Evolutionary conservation across 2,329 filamentous ascomycete genomes (phyloP), one percentile per base, ranked within the genome.

Genomic region (Lasiodiplodia sp.): DNA sequence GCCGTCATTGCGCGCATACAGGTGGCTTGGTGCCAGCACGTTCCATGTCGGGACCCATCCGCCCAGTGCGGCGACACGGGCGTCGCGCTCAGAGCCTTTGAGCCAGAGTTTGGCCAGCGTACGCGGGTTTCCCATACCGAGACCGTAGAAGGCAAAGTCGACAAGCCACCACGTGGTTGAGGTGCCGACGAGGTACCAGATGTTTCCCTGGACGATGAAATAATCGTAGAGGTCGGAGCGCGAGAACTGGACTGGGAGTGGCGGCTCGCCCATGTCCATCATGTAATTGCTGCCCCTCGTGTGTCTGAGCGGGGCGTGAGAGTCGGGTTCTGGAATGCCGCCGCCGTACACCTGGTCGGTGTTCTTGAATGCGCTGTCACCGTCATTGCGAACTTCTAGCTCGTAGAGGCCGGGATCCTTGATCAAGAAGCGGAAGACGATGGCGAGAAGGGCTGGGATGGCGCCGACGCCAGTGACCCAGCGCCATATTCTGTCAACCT

Each of bases 341-440:
- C 44, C 16, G 14, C 60, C 40, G 47, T 64, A 78, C 51, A 75
- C 78, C 38, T 77, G 71, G 53, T 76, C 73, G 8, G 77, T 78
- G 28, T 79, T 78, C 67, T 78, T 73, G 25, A 74, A 72, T 3
- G 78, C 77, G 3, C 52, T 66, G 49, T 66, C 51, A 4, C 51
- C 52, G 25, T 80, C 78, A 40, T 79, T 76, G 21, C 79, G 73
- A 10, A 82, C 77, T 60, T 82, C 80, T 8, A 80, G 73, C 2
- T 78, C 81, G 66, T 80, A 82, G 6, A 80, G 74, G 6, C 78
- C 78, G 12, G 73, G 75, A 60, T 82, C 81, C 0, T 80, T 80
- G 11, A 82, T 82, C 11, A 76, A 79, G 60, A 81, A 78, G 3
- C 81, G 76, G 67, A 81, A 81, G 0, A 74, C 72, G 2, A 82